phyloP scores from a whole-genome alignment of 2,329 filamentous ascomycete genomes.

The Xylaria sp. region DNA sequence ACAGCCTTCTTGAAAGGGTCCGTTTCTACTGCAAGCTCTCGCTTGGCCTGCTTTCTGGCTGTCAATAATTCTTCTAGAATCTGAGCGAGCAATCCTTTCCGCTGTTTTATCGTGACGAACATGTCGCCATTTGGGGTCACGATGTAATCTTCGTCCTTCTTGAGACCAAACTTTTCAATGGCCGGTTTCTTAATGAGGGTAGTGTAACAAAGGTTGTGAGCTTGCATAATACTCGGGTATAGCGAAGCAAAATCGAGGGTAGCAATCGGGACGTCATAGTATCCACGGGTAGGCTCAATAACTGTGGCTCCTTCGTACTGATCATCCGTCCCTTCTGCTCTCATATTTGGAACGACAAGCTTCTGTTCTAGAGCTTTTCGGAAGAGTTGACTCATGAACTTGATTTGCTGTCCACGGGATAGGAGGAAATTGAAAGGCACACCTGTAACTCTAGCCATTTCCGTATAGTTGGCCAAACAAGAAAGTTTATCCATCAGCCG shows the following conservation, averaged over 20 bases:
- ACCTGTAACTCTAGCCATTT: conserved; percentile 99
- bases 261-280: conserved; percentile 94
- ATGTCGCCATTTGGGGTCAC: conserved; percentile 93
- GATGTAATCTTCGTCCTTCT: conserved; percentile 95
- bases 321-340: conserved; percentile 76
- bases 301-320: conserved; percentile 98
- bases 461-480: conserved; percentile 98
- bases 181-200: conserved; percentile 84
- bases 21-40: conserved; percentile 85
- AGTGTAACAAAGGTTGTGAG: conserved; percentile 98
- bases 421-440: conserved; percentile 97
- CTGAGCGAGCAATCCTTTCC: conserved; percentile 91
- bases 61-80: conserved; percentile 93
- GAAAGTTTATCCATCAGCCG: conserved; percentile 97
- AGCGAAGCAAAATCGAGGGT: conserved; percentile 99
- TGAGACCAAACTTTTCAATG: conserved; percentile 79
- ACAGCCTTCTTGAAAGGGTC: conserved; percentile 99
- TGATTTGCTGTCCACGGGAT: conserved; percentile 93
- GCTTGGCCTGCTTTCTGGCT: conserved; percentile 96
- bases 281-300: conserved; percentile 92
- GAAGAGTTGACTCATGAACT: conserved; percentile 97
- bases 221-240: conserved; percentile 98
- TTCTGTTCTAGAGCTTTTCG: conserved; percentile 93
- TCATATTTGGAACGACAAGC: conserved; percentile 90
- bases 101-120: conserved; percentile 87